These are phyloP conservation scores for Wickerhamomyces sp. DNA, from an alignment of 1,139 yeast genomes.

Conservation along the genomic window DNA sequence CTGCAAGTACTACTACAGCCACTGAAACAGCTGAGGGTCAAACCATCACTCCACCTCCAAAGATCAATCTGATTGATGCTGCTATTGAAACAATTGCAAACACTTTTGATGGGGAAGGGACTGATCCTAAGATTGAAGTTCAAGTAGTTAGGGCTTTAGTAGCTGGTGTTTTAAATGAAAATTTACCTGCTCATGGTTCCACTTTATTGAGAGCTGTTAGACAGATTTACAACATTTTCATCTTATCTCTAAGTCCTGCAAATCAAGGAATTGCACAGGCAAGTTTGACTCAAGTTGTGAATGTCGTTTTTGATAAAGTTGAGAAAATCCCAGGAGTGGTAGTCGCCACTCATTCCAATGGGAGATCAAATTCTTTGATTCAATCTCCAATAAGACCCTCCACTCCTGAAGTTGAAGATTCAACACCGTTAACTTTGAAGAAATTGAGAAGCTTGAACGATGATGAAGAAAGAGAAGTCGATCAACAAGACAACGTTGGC, in stretches of 20 bases:
- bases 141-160: conserved; percentile 91
- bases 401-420: conserved; percentile 4
- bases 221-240: conserved; percentile 88
- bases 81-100: conserved; percentile 82
- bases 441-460: conserved; percentile 53
- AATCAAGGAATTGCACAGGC: conserved; percentile 97
- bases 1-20: conserved; percentile 23
- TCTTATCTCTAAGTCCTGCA: conserved; percentile 71
- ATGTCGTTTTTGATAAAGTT: conserved; percentile 78
- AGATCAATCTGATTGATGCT: conserved; percentile 65
- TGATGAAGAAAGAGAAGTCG: conserved; percentile 50
- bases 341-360: not conserved
- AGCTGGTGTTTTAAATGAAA: conserved; percentile 76
- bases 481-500: conserved; percentile 36
- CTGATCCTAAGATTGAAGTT: conserved; percentile 82
- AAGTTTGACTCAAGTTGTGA: conserved; percentile 84
- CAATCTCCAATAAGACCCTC: conserved; percentile 3
- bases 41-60: conserved; percentile 46
- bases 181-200: conserved; percentile 88
- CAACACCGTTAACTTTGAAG: conserved; percentile 48
- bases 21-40: conserved; percentile 25
- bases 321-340: conserved; percentile 25
- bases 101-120: conserved; percentile 87
- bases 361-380: conserved; percentile 2
- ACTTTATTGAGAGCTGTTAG: conserved; percentile 84